Conservation (phyloP, 257 asterid genomes). For the Verbena officinalis region DNA sequence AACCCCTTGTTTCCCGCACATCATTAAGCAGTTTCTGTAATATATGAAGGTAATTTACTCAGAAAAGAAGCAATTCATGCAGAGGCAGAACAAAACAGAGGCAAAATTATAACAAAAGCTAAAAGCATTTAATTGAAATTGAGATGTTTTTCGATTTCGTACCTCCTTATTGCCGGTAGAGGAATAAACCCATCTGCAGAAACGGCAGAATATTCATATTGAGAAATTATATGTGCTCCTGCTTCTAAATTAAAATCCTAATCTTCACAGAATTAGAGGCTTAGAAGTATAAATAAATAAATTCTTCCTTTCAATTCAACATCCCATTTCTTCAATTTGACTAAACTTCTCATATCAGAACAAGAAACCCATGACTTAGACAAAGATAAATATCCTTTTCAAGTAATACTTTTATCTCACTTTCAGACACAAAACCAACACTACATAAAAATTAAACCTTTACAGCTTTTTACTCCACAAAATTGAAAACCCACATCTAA, state of each 20-base stretch:
- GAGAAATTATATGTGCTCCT: slow-evolving; percentile 6
- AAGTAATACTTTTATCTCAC: slow-evolving; percentile 10
- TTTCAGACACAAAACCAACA: slow-evolving; percentile 24
- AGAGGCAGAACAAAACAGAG: slow-evolving; percentile 12
- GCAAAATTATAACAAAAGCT: not conserved
- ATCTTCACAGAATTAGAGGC: slow-evolving; percentile 24
- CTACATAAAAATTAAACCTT: slow-evolving; percentile 23
- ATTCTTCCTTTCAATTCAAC: slow-evolving; percentile 5
- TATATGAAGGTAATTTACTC: slow-evolving; percentile 10
- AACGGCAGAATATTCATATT: slow-evolving; percentile 22
- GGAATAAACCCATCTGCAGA: slow-evolving; percentile 39
- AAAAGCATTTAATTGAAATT: slow-evolving; percentile 20
- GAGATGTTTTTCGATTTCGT: slow-evolving; percentile 19
- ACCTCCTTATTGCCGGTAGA: slow-evolving; percentile 38
- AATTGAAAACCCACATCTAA: slow-evolving; percentile 35
- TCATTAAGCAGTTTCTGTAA: slow-evolving; percentile 38
- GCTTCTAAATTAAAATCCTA: slow-evolving; percentile 21
- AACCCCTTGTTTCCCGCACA: slow-evolving; percentile 29
- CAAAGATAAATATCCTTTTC: slow-evolving; percentile 26
- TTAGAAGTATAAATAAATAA: slow-evolving; percentile 3
- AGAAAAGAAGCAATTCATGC: not conserved
- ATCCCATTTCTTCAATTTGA: slow-evolving; percentile 31
- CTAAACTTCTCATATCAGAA: slow-evolving; percentile 30
- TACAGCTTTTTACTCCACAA: slow-evolving; percentile 18
- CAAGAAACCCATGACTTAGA: slow-evolving; percentile 45